These are phyloP conservation scores for Paecilomyces sp. DNA, from an alignment of 2,329 filamentous ascomycete species.

Conservation along the genomic window DNA sequence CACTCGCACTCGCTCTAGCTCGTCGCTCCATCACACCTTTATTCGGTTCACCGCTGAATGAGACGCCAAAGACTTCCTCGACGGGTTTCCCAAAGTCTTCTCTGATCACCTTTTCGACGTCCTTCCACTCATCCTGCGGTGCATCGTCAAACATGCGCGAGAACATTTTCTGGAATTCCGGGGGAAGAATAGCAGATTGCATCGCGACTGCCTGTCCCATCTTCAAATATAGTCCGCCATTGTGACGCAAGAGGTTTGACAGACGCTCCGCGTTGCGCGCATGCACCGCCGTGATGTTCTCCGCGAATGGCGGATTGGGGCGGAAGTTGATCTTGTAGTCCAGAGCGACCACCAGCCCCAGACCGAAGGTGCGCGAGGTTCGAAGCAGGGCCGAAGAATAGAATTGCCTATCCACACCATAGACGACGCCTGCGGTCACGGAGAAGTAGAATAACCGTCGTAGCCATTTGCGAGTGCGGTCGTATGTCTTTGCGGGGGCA, in stretches of 20 bases:
- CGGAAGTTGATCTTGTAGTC: constrained; percentile 98
- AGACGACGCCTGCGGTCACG: constrained; percentile 54
- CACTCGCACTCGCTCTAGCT: constrained; percentile 72
- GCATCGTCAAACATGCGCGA: constrained; percentile 95
- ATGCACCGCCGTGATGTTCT: constrained; percentile 71
- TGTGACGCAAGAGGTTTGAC: constrained; percentile 71
- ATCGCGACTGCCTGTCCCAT: constrained; percentile 98
- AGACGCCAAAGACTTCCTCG: constrained; percentile 89
- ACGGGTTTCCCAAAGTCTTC: constrained; percentile 80
- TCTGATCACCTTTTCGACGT: constrained; percentile 75
- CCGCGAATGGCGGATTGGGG: constrained; percentile 64
- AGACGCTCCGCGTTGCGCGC: constrained; percentile 74
- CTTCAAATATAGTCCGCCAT: constrained; percentile 93
- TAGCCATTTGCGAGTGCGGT: constrained; percentile 65
- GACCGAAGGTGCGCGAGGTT: constrained; percentile 72
- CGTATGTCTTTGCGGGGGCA: constrained; percentile 62
- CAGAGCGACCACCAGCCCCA: constrained; percentile 70
- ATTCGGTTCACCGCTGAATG: constrained; percentile 60
- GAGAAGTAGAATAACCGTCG: constrained; percentile 62
- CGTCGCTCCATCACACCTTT: constrained; percentile 64
- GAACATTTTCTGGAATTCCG: constrained; percentile 96
- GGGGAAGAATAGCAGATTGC: constrained; percentile 89
- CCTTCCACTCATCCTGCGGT: constrained; percentile 81
- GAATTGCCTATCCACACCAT: constrained; percentile 62
- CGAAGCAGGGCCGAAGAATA: constrained; percentile 75